phyloP scores from a whole-genome alignment of 257 asterid genomes.

The Salvia rosmarinus region DNA sequence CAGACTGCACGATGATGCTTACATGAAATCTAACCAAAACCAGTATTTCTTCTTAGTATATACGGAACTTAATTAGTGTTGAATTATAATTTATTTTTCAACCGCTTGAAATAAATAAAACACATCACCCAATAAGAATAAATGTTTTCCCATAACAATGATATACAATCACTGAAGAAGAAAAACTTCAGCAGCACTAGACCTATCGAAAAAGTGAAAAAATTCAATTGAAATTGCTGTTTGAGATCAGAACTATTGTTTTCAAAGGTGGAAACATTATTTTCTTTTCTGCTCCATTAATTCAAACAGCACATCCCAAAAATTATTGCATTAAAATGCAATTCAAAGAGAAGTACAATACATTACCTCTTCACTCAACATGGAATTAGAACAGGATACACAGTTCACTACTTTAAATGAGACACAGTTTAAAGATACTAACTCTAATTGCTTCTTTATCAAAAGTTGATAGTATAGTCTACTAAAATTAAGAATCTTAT shows the following conservation, averaged over 20 bases:
- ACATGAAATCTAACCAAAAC: slow-evolving; percentile 14
- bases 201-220: not conserved
- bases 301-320: not conserved
- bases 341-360: too few species aligned
- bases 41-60: not conserved
- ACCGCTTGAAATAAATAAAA: not conserved
- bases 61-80: not conserved
- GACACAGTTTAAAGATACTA: too few species aligned
- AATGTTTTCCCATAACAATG: not conserved
- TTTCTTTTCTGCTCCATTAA: slow-evolving; percentile 1
- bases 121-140: slow-evolving; percentile 9
- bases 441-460: too few species aligned
- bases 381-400: too few species aligned
- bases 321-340: not conserved
- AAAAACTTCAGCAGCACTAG: not conserved
- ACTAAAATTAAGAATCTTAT: too few species aligned
- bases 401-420: too few species aligned
- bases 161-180: not conserved
- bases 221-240: too few species aligned
- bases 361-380: too few species aligned
- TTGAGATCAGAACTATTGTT: not conserved
- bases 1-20: slow-evolving; percentile 1
- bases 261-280: not conserved
- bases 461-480: too few species aligned
- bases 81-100: not conserved